A percentile compares a stretch with the other conserved stretches of the same genome.
Evolutionary conservation across 2,329 filamentous ascomycete species (phyloP).

Genomic region (Neopestalotiopsis clavispora): DNA sequence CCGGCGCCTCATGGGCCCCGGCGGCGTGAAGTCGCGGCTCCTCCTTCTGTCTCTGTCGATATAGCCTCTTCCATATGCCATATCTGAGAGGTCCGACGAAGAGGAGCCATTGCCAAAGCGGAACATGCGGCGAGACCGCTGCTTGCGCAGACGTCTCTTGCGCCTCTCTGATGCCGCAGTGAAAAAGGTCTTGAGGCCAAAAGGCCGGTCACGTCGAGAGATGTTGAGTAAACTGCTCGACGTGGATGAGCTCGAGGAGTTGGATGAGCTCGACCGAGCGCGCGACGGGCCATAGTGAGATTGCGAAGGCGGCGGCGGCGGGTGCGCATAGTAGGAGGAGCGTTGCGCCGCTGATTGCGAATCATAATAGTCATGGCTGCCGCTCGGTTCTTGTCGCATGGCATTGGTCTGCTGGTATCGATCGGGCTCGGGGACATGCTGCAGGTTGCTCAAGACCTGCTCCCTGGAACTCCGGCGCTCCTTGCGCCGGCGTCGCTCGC

Average conservation of each 20-base stretch:
- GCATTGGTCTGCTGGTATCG: slow-evolving; percentile 23
- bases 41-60: slow-evolving; percentile 46
- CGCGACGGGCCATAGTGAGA: slow-evolving; percentile 24
- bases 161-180: slow-evolving; percentile 56
- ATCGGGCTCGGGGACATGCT: slow-evolving; percentile 28
- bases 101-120: slow-evolving; percentile 68
- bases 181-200: slow-evolving; percentile 68
- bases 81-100: slow-evolving; percentile 70
- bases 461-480: slow-evolving; percentile 47
- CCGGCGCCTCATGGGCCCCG: slow-evolving; percentile 22
- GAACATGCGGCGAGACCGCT: slow-evolving; percentile 54
- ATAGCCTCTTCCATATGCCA: slow-evolving; percentile 70
- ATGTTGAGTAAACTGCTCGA: slow-evolving; percentile 70
- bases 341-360: not conserved
- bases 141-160: slow-evolving; percentile 47
- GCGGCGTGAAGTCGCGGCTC: slow-evolving; percentile 38
- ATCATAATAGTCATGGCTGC: slow-evolving; percentile 20
- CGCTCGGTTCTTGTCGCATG: slow-evolving; percentile 30
- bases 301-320: not conserved
- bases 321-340: slow-evolving; percentile 6
- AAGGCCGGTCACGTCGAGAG: slow-evolving; percentile 56
- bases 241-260: slow-evolving; percentile 39
- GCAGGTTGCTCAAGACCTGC: slow-evolving; percentile 33
- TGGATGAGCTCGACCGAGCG: slow-evolving; percentile 33
- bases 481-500: slow-evolving; percentile 56